phyloP scores from a whole-genome alignment of 2,329 filamentous ascomycete genomes.

The Penicillium sclerotiorum region DNA sequence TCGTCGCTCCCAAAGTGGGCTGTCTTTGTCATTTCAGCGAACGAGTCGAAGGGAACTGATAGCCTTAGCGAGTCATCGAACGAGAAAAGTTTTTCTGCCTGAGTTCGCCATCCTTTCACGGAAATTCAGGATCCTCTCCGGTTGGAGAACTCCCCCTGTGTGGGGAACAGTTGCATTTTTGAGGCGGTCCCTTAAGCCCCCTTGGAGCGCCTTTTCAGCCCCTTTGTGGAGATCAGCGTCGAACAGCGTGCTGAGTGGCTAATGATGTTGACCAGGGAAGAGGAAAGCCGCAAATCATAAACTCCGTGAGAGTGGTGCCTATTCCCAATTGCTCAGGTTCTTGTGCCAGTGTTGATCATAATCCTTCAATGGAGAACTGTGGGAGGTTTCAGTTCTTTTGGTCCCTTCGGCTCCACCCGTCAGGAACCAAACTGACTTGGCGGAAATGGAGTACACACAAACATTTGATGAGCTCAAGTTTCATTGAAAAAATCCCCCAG shows the following conservation, averaged over 20 bases:
- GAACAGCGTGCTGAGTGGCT: constrained; percentile 1
- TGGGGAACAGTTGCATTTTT: constrained; percentile 13
- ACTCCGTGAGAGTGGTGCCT: too few species aligned
- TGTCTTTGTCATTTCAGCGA: not conserved
- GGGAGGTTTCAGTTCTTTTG: too few species aligned
- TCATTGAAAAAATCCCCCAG: too few species aligned
- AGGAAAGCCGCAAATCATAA: too few species aligned
- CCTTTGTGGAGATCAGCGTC: constrained; percentile 6
- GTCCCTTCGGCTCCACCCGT: not conserved
- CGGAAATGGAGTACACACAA: not conserved
- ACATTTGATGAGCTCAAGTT: too few species aligned
- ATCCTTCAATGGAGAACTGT: too few species aligned
- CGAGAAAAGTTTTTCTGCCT: not conserved
- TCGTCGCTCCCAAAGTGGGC: constrained; percentile 15
- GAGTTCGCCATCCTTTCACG: constrained; percentile 9
- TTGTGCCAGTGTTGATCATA: not conserved
- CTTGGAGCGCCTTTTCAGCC: not conserved
- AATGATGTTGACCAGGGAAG: not conserved
- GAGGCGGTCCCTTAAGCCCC: constrained; percentile 7
- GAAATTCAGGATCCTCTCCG: not conserved
- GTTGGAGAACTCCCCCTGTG: constrained; percentile 1
- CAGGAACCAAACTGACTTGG: not conserved
- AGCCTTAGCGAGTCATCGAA: constrained; percentile 1
- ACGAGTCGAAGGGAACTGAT: constrained; percentile 3
- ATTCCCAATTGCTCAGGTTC: too few species aligned